These are phyloP conservation scores for Coffea eugenioides DNA, from an alignment of 257 asterid species.

Conservation along the genomic window DNA sequence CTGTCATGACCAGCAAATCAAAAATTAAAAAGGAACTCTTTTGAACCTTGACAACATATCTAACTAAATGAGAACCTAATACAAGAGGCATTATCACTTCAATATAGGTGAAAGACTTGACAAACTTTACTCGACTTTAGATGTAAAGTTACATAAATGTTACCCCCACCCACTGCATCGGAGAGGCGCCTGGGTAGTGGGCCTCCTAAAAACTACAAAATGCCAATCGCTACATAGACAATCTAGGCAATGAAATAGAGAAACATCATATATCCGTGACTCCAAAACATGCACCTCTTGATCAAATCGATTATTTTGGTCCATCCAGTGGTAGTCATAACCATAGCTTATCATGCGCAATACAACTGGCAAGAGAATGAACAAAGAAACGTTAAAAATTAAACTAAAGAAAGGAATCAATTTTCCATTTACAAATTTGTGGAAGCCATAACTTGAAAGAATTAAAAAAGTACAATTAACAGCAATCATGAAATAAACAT, in stretches of 20 bases:
- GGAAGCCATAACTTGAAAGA: neutral
- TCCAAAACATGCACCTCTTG: slow-evolving; percentile 48
- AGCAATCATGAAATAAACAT: neutral
- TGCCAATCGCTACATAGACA: neutral
- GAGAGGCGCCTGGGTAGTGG: neutral
- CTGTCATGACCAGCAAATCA: slow-evolving; percentile 37
- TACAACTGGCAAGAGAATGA: slow-evolving; percentile 57
- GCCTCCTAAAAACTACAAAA: neutral
- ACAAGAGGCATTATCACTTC: neutral
- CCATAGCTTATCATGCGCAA: slow-evolving; percentile 98
- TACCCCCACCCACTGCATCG: no score
- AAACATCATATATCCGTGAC: neutral
- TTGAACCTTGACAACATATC: neutral
- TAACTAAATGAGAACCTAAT: neutral
- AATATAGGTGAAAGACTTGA: neutral
- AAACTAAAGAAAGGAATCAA: slow-evolving; percentile 3
- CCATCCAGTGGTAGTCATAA: slow-evolving; percentile 86
- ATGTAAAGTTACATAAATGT: neutral
- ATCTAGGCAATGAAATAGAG: neutral
- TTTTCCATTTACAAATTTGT: neutral
- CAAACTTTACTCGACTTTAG: neutral
- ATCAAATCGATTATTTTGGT: slow-evolving; percentile 52
- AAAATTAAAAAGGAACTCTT: neutral
- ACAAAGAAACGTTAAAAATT: slow-evolving; percentile 2
- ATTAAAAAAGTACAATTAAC: no score